Conservation (phyloP, 1,284 basidiomycete genomes). For the Microbotryomycetes sp. region DNA sequence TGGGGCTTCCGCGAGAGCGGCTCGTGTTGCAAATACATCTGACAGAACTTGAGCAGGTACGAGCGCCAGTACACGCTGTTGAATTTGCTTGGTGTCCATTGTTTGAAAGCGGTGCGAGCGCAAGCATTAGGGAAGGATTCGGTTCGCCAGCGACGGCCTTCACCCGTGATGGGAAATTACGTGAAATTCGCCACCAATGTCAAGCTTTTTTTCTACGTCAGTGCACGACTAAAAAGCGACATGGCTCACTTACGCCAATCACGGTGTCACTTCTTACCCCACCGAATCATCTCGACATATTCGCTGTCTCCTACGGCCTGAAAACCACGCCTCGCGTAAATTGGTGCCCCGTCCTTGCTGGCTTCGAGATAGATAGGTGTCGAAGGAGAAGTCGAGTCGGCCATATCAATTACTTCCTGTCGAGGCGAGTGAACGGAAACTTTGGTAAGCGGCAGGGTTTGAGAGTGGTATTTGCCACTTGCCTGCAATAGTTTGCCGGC, state of each 20-base stretch:
- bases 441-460: neutral
- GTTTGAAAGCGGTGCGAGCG: too few species aligned
- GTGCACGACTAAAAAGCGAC: too few species aligned
- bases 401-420: constrained; percentile 11
- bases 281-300: constrained; percentile 12
- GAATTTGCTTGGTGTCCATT: neutral
- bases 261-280: too few species aligned
- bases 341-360: constrained; percentile 3
- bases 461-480: neutral
- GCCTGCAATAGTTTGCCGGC: constrained; percentile 9
- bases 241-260: too few species aligned
- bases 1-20: neutral
- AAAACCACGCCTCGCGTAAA: constrained; percentile 24
- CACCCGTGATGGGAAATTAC: too few species aligned
- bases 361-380: constrained; percentile 26
- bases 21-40: neutral
- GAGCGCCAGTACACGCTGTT: neutral
- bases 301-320: constrained; percentile 8
- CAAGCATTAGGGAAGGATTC: too few species aligned
- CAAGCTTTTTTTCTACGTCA: too few species aligned
- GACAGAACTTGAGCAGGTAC: neutral
- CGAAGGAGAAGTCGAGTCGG: constrained; percentile 6
- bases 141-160: too few species aligned
- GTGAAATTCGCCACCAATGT: too few species aligned
- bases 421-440: neutral